Evolutionary conservation across 805 yeast genomes (phyloP).

Genomic region (Wickerhamiella kurtzmanii): DNA sequence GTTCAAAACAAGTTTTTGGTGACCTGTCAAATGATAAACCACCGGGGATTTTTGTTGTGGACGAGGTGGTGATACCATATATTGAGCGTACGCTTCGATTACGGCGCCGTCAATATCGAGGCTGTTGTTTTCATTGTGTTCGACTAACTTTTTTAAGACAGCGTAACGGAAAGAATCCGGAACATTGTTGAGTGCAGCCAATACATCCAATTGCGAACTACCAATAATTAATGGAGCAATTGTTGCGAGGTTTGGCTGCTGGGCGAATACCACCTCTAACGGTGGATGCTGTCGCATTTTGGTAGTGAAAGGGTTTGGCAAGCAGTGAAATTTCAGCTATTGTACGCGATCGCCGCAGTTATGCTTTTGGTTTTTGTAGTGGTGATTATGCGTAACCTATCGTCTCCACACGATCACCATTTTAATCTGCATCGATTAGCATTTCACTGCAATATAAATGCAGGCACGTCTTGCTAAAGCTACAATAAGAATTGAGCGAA

Average conservation of each 20-base stretch:
- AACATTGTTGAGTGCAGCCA: neutral
- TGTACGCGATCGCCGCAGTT: no score
- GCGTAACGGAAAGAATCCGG: neutral
- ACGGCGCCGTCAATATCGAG: conserved; percentile 1
- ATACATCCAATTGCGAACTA: neutral
- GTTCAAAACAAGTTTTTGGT: conserved; percentile 8
- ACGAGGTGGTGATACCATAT: neutral
- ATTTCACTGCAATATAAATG: no score
- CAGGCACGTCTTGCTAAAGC: no score
- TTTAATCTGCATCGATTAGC: no score
- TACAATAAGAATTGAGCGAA: no score
- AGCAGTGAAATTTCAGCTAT: no score
- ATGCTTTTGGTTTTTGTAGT: no score
- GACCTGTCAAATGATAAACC: neutral
- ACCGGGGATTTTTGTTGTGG: neutral
- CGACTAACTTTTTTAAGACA: conserved; percentile 1
- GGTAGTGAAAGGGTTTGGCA: neutral
- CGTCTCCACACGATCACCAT: no score
- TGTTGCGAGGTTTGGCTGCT: conserved; percentile 1
- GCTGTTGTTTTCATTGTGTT: neutral
- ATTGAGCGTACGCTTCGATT: conserved; percentile 2
- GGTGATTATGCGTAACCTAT: no score
- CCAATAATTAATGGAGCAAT: neutral
- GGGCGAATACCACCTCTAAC: conserved; percentile 1
- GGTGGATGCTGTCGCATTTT: neutral